Evolutionary conservation across 352 stramenopile genomes (phyloP).

Genomic region (Phytophthora vignae): DNA sequence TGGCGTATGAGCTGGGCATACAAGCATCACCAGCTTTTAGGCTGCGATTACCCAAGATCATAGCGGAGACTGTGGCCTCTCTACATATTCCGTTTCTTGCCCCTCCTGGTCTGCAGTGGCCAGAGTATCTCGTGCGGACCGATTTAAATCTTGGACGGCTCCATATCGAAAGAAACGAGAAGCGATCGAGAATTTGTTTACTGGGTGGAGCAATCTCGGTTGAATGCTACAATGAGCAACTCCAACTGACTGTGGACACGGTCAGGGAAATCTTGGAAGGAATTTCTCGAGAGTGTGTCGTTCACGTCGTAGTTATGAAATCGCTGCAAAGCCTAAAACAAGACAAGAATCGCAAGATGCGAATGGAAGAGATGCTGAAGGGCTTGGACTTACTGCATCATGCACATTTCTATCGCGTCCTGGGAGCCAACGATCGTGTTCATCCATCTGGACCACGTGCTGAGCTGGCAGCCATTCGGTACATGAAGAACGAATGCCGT

Average conservation of each 20-base stretch:
- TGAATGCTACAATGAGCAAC: background rate
- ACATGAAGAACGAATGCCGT: background rate
- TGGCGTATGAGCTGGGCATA: background rate
- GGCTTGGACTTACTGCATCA: background rate
- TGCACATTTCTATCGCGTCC: background rate
- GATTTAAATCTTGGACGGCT: background rate
- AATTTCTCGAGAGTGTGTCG: background rate
- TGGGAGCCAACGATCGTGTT: background rate
- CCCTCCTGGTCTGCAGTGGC: background rate
- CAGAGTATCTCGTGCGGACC: background rate
- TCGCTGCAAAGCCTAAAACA: background rate
- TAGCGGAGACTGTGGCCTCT: background rate
- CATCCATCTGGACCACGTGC: background rate
- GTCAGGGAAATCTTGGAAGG: background rate
- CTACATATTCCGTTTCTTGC: background rate
- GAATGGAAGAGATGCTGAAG: background rate
- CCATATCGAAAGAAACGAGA: background rate
- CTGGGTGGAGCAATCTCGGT: background rate
- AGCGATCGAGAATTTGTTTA: background rate
- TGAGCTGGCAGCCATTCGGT: background rate
- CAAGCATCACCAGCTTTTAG: background rate
- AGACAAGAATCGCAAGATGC: background rate
- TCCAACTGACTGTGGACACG: background rate
- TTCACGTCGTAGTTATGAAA: background rate
- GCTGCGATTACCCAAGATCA: background rate